Evolutionary conservation across 1,139 yeast species (phyloP).

Genomic region (Yamadazyma aaseri): DNA sequence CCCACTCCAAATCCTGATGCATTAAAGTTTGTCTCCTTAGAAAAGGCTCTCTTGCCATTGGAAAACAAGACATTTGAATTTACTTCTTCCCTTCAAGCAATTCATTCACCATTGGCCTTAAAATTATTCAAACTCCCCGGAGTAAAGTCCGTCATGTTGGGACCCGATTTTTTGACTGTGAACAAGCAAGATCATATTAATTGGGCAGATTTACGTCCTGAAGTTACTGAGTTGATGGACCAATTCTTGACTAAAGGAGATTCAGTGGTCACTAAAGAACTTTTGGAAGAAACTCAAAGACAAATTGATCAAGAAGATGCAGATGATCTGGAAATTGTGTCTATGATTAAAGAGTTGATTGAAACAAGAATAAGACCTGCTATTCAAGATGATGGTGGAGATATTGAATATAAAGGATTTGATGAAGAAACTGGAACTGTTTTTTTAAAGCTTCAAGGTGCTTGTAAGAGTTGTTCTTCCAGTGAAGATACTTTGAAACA

Average conservation of each 20-base stretch:
- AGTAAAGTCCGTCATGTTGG: slow-evolving; percentile 84
- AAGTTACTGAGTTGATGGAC: slow-evolving; percentile 42
- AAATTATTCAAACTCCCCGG: slow-evolving; percentile 82
- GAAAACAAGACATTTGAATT: slow-evolving; percentile 62
- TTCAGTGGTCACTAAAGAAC: slow-evolving; percentile 54
- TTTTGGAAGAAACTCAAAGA: slow-evolving; percentile 33
- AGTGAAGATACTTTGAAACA: slow-evolving; percentile 75
- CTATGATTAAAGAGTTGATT: slow-evolving; percentile 60
- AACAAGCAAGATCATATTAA: slow-evolving; percentile 47
- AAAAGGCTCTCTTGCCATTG: slow-evolving; percentile 58
- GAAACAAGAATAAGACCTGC: slow-evolving; percentile 66
- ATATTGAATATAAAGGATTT: slow-evolving; percentile 68
- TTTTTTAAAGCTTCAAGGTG: slow-evolving; percentile 73
- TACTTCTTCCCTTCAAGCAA: slow-evolving; percentile 67
- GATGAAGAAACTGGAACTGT: slow-evolving; percentile 71
- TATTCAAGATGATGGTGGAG: slow-evolving; percentile 81
- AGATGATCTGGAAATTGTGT: slow-evolving; percentile 51
- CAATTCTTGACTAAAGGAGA: slow-evolving; percentile 35
- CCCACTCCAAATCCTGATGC: slow-evolving; percentile 94
- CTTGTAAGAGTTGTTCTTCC: slow-evolving; percentile 77
- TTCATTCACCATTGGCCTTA: slow-evolving; percentile 79
- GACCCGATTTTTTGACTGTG: slow-evolving; percentile 51
- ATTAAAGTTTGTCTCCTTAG: slow-evolving; percentile 64
- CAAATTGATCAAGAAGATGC: slow-evolving; percentile 31
- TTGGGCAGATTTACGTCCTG: slow-evolving; percentile 49